These are phyloP conservation scores for Thecamonas trahens DNA, from an alignment of 78 protist species.

Conservation along the genomic window DNA sequence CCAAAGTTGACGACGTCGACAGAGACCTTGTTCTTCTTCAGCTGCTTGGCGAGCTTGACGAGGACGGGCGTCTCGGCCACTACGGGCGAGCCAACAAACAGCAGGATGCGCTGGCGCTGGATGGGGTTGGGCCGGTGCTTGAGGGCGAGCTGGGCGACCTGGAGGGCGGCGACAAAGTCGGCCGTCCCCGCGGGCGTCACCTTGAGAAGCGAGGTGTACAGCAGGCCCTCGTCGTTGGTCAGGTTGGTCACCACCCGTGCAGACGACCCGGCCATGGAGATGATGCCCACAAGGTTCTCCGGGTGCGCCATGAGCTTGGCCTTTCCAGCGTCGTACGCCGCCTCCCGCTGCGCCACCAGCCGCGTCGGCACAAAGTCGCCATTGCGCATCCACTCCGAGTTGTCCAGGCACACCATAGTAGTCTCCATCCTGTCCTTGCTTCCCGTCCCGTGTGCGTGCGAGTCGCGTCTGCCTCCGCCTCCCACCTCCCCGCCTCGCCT, in stretches of 20 bases:
- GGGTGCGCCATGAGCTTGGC: constrained; percentile 39
- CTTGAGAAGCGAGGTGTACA: constrained; percentile 5
- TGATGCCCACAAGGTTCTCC: constrained; percentile 57
- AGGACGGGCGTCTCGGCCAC: constrained; percentile 22
- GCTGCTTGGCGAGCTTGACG: constrained; percentile 68
- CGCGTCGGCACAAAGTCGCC: constrained; percentile 80
- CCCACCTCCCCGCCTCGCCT: no score
- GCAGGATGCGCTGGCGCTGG: constrained; percentile 81
- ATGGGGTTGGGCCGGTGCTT: constrained; percentile 82
- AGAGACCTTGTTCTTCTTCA: constrained; percentile 81
- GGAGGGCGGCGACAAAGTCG: constrained; percentile 38
- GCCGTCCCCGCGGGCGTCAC: constrained; percentile 14
- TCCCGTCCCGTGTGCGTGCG: no score
- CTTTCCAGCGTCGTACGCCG: constrained; percentile 64
- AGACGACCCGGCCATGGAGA: constrained; percentile 47
- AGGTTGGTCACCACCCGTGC: constrained; percentile 51
- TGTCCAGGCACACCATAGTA: constrained; percentile 50
- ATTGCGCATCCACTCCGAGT: constrained; percentile 85
- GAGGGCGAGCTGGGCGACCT: constrained; percentile 70
- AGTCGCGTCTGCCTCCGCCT: no score
- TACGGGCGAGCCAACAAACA: constrained; percentile 84
- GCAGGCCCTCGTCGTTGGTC: constrained; percentile 48
- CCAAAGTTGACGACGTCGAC: constrained; percentile 88
- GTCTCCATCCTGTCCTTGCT: no score
- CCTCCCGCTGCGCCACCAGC: constrained; percentile 53